Conservation (phyloP, 208 protist genomes). For the Leishmania tropica region DNA sequence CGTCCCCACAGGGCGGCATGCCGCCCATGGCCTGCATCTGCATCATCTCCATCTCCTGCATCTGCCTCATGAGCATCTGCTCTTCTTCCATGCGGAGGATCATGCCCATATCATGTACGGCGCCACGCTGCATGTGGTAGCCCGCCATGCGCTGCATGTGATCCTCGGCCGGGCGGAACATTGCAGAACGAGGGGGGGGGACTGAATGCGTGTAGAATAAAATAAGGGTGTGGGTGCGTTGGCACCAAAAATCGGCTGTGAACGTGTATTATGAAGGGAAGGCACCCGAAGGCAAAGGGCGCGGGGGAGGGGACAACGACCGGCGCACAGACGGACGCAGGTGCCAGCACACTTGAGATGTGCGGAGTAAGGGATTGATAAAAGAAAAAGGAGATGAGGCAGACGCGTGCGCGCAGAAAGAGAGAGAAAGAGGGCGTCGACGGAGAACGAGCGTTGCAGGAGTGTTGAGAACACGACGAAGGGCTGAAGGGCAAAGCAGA, state of each 20-base stretch:
- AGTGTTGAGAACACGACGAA: too few relatives aligned
- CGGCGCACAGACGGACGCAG: background rate
- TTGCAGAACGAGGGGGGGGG: background rate
- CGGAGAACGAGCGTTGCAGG: background rate
- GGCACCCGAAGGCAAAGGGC: background rate
- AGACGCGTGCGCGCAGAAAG: background rate
- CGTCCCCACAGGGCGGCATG: background rate
- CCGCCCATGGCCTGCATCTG: slow-evolving; percentile 43
- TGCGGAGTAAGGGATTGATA: background rate
- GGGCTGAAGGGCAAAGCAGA: background rate
- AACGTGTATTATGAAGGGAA: background rate
- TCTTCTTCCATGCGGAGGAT: slow-evolving; percentile 31
- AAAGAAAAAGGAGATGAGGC: background rate
- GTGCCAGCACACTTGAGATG: background rate
- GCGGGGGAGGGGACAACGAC: background rate
- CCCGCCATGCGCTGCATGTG: slow-evolving; percentile 25
- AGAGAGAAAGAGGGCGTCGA: background rate
- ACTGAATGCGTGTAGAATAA: background rate
- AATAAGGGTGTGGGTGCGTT: background rate
- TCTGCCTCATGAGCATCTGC: slow-evolving; percentile 29
- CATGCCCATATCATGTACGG: slow-evolving; percentile 30
- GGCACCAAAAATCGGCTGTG: background rate
- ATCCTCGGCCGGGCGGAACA: slow-evolving; percentile 38
- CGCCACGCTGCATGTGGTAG: slow-evolving; percentile 34
- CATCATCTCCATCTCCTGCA: slow-evolving; percentile 38